Evolutionary conservation across 2,329 filamentous ascomycete genomes (phyloP), one percentile per base, ranked within the genome.

Genomic region (Colletotrichum lini): DNA sequence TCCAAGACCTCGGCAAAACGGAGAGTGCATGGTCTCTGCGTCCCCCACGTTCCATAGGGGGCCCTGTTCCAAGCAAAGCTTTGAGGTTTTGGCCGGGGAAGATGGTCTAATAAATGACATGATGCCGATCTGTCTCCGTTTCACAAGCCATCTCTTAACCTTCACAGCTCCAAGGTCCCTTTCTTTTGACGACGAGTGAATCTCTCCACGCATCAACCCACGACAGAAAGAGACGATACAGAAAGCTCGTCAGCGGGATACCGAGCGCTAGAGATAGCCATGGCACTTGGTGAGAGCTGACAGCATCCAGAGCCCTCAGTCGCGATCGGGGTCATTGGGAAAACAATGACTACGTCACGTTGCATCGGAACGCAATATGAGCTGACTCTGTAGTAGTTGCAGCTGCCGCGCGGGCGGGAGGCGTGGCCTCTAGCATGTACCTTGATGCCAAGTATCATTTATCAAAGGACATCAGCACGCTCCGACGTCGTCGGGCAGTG

Each of bases 361-460:
- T 4, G 26, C 26, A 26, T 26, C 21, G 2, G 15, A 8, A 40
- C 12, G 16, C 38, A 26, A 30, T n/a, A 26, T 15, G 23, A 15
- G 38, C 60, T 63, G 2, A 63, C 49, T 16, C 35, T n/a, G 67
- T 72, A n/a, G 77, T 78, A 70, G 81, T 79, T 59, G 77, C 81
- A 1, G 75, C 81, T 12, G 81, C 82, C 5, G 80, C 79, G 54
- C 76, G 83, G 35, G 86, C 88, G 10, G 68, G 68, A 15, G 40
- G 68, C 65, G 40, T 63, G 13, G 68, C 65, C 47, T 59, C 50
- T 2, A 47, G 47, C 13, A 63, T 71, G 68, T 93, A 94, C 75
- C 82, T 93, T 54, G 89, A 95, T 76, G 93, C 90, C 65, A 94
- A 92, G 82, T 91, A 88, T 75, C 89, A 93, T 77, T 78, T 95